Evolutionary conservation across 164 flowering plant genomes (phyloP), one percentile per base, ranked within the genome.

Genomic region (Chloranthus sessilifolius): DNA sequence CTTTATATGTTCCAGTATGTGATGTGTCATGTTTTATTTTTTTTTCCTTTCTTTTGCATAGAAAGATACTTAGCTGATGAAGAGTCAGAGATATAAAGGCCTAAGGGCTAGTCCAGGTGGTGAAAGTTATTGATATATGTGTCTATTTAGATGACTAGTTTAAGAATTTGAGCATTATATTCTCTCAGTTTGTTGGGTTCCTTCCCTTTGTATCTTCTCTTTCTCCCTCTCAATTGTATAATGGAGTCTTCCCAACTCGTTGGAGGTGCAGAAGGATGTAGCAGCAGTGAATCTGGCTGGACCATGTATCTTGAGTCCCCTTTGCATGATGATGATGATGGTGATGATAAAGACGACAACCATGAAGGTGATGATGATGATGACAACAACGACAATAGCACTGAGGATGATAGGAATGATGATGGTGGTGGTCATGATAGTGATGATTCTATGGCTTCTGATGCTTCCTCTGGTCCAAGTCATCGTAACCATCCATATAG

Each of bases 401-500:
- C 36, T 2, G 0, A 49, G 2, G 41, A 20, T 9, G 19, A 29
- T 10, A 26, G 16, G 11, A 19, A 6, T 21, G 43, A 25, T 22
- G 52, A 20, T 7, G 53, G 34, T 31, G 61, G 27, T 39, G 67
- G 51, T 7, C 55, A 41, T 21, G 79, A 72, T n/a, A 80, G 81
- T n/a, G 91, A 83, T 61, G 91, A 86, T 52, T 83, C 91, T 0
- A 78, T 86, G 95, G 82, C 74, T 26, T 86, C 95, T 17, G 95
- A 86, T 69, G 95, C 95, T 12, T 81, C 91, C 12, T 83, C 95
- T 8, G 85, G 83, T 27, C 84, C 88, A 7, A 68, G 63, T 25
- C 61, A 66, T 35, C 68, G 20, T 22, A 63, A 65, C 15, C 52
- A 54, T 8, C 36, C 41, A 9, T 35, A 21, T n/a, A n/a, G n/a